Evolutionary conservation across 1,284 basidiomycete species (phyloP), one percentile per base, ranked within the genome.

Genomic region (Puccinia hordei): DNA sequence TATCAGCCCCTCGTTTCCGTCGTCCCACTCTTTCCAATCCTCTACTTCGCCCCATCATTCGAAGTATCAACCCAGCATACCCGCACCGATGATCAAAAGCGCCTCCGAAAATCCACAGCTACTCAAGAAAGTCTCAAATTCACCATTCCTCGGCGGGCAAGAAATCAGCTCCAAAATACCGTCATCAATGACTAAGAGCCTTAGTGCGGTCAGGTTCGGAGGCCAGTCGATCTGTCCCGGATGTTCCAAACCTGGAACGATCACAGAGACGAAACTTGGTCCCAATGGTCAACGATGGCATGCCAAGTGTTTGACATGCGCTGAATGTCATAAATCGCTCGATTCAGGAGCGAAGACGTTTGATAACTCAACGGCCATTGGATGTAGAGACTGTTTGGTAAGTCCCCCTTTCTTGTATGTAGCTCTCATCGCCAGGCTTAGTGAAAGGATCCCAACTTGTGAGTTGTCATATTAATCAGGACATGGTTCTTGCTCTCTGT

Each of bases 351-450:
- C 77, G 1, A 80, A 73, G 33, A 72, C 41, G 6, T 79, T 79
- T 27, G 53, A 80, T 30, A 55, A 63, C 19, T 72, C 55, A 15
- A 46, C 41, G 8, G 57, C 59, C 33, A 59, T 80, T 57, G 77
- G 77, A 51, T 80, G 68, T 73, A 65, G 69, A 30, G 69, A 80
- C 44, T 80, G 77, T 73, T 61, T 80, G 44, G 77, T 80, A 27
- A 12, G 59, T 63, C 19, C 15, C n/a, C 8, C 63, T n/a, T 24
- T 38, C 30, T 1, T 9, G 38, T 4, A 6, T 27, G 53, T n/a
- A 57, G 27, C 17, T 22, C 27, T 27, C 22, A 57, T 57, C 27
- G 27, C 38, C 38, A 57, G 17, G 22, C 53, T 57, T 19, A n/a
- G 53, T 19, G 49, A n/a, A 51, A 51, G 22, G 49, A 51, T 19